These are phyloP conservation scores for Neurospora discreta DNA, from an alignment of 495 filamentous ascomycete species.

Conservation along the genomic window DNA sequence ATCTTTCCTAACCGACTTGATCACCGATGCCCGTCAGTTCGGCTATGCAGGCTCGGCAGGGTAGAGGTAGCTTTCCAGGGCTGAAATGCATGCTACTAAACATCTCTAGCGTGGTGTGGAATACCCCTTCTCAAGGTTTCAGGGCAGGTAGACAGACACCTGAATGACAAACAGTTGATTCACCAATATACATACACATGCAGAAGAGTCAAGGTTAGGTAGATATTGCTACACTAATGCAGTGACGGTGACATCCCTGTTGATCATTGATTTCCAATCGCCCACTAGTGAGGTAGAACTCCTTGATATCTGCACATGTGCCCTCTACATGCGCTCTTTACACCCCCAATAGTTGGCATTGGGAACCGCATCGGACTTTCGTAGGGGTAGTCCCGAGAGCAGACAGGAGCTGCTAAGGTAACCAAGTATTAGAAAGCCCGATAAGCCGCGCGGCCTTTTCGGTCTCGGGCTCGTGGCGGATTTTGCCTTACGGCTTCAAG, in stretches of 20 bases:
- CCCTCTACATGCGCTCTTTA: not conserved
- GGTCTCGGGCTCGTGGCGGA: not conserved
- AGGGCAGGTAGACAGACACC: not conserved
- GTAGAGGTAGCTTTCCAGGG: not conserved
- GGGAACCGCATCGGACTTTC: not conserved
- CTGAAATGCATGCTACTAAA: not conserved
- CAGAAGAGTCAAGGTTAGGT: not conserved
- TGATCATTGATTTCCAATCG: not conserved
- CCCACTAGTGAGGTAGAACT: no score
- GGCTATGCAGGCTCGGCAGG: no score
- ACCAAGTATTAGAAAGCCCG: not conserved
- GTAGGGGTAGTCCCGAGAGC: not conserved
- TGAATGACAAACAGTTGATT: not conserved
- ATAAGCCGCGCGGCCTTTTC: not conserved
- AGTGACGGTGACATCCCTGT: not conserved
- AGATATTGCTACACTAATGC: not conserved
- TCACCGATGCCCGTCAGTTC: no score
- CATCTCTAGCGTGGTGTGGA: not conserved
- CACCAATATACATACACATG: not conserved
- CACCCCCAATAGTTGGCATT: not conserved
- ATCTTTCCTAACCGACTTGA: no score
- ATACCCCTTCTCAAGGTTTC: not conserved
- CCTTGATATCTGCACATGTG: no score
- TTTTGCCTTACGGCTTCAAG: not conserved
- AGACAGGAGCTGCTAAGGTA: not conserved